Evolutionary conservation across 805 yeast genomes (phyloP), one percentile per base, ranked within the genome.

Genomic region (Starmerella tilneyi): DNA sequence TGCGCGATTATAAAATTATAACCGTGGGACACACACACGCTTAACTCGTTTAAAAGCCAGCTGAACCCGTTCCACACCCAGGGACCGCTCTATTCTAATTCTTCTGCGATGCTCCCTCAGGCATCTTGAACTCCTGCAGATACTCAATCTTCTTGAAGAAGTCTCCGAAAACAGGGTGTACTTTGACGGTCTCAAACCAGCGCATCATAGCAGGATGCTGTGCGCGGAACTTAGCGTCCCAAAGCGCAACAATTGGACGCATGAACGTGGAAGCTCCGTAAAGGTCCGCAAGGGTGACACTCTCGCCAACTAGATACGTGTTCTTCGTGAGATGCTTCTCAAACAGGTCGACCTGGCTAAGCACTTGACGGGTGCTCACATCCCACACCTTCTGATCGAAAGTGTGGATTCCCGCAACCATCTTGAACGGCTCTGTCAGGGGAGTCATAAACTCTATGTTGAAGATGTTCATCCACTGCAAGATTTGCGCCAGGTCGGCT

Each of bases 381-480:
- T 79, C 82, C 49, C 73, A 74, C 46, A 20, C 48, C 67, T 78
- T 80, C 76, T 82, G 81, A 81, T 82, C 79, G 79, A 76, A 84
- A 53, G 94, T 88, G 44, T 53, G 62, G 43, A 60, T 65, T 58
- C 95, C 95, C 39, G 65, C 59, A 45, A 81, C 60, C 56, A 85
- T 81, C 48, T 63, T 61, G 66, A 84, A 75, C 53, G 75, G 74
- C 30, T 53, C 57, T 47, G 73, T 73, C 43, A 71, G 56, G 47
- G 65, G 57, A 38, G 68, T 58, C 54, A 80, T 61, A 47, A 81
- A 56, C 57, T 88, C 95, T 56, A 74, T 58, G 72, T 81, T 84
- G 63, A 78, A 71, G 56, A 83, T 68, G 2, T 94, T 83, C 63
- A 79, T 58, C 94, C 94, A 86, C 67, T 71, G 78, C 56, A 86